phyloP scores from a whole-genome alignment of 495 filamentous ascomycete species.

The Pyronema domesticum region DNA sequence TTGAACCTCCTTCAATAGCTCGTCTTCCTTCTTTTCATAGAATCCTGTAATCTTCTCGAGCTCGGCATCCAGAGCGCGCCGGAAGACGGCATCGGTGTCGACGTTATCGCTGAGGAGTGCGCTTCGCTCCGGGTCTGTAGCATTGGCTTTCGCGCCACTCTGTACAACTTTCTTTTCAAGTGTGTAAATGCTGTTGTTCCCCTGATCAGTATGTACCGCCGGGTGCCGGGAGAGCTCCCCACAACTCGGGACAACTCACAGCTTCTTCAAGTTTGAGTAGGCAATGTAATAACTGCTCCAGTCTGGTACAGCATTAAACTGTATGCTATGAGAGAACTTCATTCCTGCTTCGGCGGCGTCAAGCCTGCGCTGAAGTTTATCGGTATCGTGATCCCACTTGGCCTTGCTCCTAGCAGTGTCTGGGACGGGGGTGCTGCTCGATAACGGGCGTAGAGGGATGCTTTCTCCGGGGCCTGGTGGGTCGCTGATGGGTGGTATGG shows the following conservation, averaged over 20 bases:
- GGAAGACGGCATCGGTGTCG: constrained; percentile 64
- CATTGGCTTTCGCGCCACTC: constrained; percentile 15
- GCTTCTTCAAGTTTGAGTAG: constrained; percentile 96
- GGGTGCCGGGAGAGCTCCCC: neutral
- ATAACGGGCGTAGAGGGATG: too few relatives aligned
- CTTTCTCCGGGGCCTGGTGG: too few relatives aligned
- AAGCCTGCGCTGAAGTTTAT: constrained; percentile 32
- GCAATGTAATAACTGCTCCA: constrained; percentile 96
- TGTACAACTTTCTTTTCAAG: constrained; percentile 65
- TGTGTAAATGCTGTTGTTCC: constrained; percentile 58
- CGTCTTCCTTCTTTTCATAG: constrained; percentile 68
- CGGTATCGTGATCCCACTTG: constrained; percentile 12
- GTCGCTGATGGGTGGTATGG: too few relatives aligned
- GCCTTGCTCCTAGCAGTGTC: too few relatives aligned
- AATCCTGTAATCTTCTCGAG: constrained; percentile 87
- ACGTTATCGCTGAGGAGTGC: constrained; percentile 50
- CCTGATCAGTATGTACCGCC: neutral
- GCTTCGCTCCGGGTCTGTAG: constrained; percentile 57
- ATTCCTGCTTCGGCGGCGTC: constrained; percentile 56
- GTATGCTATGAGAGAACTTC: constrained; percentile 99
- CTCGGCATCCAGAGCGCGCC: constrained; percentile 65
- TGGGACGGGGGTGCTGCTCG: too few relatives aligned
- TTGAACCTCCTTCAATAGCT: constrained; percentile 67
- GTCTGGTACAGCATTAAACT: constrained; percentile 98
- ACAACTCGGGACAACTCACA: constrained; percentile 39